A percentile compares a stretch with the other conserved stretches of the same genome.
phyloP scores from a whole-genome alignment of 345 rosid genomes.

The Triadica sebifera region DNA sequence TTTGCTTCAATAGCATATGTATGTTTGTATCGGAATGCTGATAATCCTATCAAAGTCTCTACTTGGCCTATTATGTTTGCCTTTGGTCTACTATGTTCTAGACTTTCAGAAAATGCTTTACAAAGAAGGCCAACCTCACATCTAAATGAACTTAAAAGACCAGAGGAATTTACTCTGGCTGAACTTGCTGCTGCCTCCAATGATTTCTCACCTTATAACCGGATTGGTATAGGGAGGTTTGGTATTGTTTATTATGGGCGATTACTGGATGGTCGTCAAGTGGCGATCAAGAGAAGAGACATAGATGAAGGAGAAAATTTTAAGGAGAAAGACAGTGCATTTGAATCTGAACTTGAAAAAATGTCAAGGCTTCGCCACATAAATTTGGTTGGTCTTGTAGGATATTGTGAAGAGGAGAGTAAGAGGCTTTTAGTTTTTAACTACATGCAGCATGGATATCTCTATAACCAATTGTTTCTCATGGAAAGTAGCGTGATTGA shows the following conservation, averaged over 20 bases:
- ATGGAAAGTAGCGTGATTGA: conserved; percentile 55
- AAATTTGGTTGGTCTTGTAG: conserved; percentile 77
- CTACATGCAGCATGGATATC: conserved; percentile 75
- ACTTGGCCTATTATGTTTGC: neutral
- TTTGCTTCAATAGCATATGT: neutral
- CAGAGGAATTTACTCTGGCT: conserved; percentile 61
- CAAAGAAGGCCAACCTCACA: neutral
- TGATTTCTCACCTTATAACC: conserved; percentile 65
- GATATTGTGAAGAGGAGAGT: conserved; percentile 72
- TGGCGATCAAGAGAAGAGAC: conserved; percentile 83
- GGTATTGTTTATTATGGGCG: conserved; percentile 77
- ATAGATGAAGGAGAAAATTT: conserved; percentile 54
- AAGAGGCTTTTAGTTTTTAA: conserved; percentile 77
- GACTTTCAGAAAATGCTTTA: neutral
- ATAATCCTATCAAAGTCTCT: neutral
- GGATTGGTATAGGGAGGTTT: conserved; percentile 75
- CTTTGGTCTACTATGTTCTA: neutral
- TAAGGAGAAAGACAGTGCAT: conserved; percentile 81
- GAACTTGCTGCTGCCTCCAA: conserved; percentile 75
- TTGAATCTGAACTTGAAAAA: conserved; percentile 75
- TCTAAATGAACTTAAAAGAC: conserved; percentile 20
- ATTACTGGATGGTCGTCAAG: conserved; percentile 66
- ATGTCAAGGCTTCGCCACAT: conserved; percentile 79
- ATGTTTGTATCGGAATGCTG: neutral
- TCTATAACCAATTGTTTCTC: conserved; percentile 68